phyloP scores from a whole-genome alignment of 768 basidiomycete species.

The Trametes cinnabarina region DNA sequence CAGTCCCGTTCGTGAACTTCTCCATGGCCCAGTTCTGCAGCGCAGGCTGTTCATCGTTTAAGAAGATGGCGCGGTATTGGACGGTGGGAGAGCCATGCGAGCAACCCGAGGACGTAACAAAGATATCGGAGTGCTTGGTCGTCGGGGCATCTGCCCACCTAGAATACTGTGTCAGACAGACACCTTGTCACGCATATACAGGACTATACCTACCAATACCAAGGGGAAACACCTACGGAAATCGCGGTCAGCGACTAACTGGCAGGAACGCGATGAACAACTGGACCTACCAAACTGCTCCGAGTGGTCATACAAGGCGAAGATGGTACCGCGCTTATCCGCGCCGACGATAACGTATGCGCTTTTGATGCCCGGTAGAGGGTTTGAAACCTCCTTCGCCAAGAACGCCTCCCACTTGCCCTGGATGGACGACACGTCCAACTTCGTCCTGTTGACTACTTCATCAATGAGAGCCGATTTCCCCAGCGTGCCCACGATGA shows the following conservation, averaged over 20 bases:
- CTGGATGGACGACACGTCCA: conserved; percentile 55
- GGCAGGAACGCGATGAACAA: not conserved
- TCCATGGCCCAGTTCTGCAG: conserved; percentile 69
- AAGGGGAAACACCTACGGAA: conserved; percentile 60
- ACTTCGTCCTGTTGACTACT: conserved; percentile 49
- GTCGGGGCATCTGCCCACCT: conserved; percentile 83
- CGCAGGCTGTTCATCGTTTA: conserved; percentile 77
- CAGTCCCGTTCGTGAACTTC: conserved; percentile 65
- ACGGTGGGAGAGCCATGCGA: conserved; percentile 63
- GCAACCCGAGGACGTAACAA: conserved; percentile 40
- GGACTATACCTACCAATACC: conserved; percentile 51
- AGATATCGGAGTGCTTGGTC: conserved; percentile 47
- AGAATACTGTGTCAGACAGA: not conserved
- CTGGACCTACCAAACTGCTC: conserved; percentile 56
- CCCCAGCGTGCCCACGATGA: conserved; percentile 66
- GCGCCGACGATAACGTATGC: conserved; percentile 69
- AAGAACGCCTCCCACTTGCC: conserved; percentile 70
- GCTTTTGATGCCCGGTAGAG: conserved; percentile 53
- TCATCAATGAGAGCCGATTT: conserved; percentile 52
- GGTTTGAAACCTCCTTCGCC: conserved; percentile 50
- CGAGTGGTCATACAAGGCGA: conserved; percentile 62
- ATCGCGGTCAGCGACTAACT: not conserved
- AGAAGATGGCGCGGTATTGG: conserved; percentile 68
- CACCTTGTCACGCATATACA: not conserved
- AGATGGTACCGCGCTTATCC: conserved; percentile 70